Conservation (phyloP, 2,329 filamentous ascomycete species). For the Cordyceps cateniannulata region DNA sequence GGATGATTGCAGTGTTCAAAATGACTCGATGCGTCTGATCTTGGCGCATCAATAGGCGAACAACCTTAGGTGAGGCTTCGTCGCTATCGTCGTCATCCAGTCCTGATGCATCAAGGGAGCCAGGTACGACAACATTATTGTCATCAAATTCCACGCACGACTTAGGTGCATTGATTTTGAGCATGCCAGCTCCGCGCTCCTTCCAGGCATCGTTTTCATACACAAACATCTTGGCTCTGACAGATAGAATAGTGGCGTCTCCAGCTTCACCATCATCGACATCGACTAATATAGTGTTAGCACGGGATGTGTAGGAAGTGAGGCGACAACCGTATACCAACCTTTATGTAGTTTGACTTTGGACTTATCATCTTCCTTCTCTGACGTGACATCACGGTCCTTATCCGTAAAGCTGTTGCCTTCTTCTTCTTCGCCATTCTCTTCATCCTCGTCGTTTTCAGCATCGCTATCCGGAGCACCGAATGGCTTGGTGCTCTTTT, state of each 20-base stretch:
- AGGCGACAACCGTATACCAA: constrained; percentile 35
- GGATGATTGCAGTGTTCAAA: constrained; percentile 75
- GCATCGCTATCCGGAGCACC: constrained; percentile 66
- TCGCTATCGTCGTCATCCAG: constrained; percentile 38
- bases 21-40: constrained; percentile 84
- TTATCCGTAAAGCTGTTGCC: constrained; percentile 39
- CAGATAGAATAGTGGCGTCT: constrained; percentile 67
- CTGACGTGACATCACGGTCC: constrained; percentile 39
- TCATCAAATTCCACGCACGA: constrained; percentile 50
- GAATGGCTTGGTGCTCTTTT: constrained; percentile 65
- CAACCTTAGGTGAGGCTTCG: constrained; percentile 33
- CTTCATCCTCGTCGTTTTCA: constrained; percentile 39
- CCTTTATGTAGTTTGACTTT: constrained; percentile 60
- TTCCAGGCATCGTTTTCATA: constrained; percentile 75
- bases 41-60: constrained; percentile 82
- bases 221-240: constrained; percentile 79
- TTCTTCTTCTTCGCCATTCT: constrained; percentile 32
- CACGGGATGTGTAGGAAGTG: not conserved
- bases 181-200: constrained; percentile 75
- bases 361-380: constrained; percentile 53
- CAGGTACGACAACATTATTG: constrained; percentile 39
- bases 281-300: constrained; percentile 42
- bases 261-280: constrained; percentile 84
- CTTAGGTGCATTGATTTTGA: constrained; percentile 75
- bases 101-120: constrained; percentile 49